A percentile compares a stretch with the other conserved stretches of the same genome.
Conservation (phyloP, 2,329 filamentous ascomycete genomes). For the Aschersonia sp. region DNA sequence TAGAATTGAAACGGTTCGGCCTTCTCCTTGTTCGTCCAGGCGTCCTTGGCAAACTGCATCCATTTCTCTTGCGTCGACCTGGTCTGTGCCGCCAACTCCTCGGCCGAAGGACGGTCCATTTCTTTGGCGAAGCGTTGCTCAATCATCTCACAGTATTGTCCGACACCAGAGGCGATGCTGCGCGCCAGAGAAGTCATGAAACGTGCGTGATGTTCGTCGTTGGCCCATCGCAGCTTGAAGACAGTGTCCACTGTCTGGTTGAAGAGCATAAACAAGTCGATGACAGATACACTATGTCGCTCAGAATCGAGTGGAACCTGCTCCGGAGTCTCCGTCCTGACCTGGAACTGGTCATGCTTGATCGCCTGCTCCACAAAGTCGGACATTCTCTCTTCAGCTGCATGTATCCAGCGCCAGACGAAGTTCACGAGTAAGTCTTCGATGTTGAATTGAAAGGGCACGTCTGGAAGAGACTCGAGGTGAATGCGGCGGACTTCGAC, state of each 20-base stretch:
- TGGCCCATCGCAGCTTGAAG: slow-evolving; percentile 76
- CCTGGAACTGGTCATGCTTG: slow-evolving; percentile 75
- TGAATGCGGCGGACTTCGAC: slow-evolving; percentile 76
- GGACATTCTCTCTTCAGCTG: slow-evolving; percentile 65
- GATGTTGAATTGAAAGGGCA: slow-evolving; percentile 73
- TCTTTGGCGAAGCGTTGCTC: slow-evolving; percentile 77
- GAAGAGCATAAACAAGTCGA: slow-evolving; percentile 89
- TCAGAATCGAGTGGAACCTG: slow-evolving; percentile 61
- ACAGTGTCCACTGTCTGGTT: slow-evolving; percentile 84
- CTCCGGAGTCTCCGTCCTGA: slow-evolving; percentile 49
- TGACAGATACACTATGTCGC: slow-evolving; percentile 81
- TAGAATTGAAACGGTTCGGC: slow-evolving; percentile 96
- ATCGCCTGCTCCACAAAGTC: slow-evolving; percentile 82
- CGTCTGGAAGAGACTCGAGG: slow-evolving; percentile 53
- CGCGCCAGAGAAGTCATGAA: slow-evolving; percentile 94
- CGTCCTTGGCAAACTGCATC: slow-evolving; percentile 85
- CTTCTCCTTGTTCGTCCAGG: slow-evolving; percentile 82
- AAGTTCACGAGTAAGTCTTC: slow-evolving; percentile 72
- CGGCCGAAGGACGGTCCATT: slow-evolving; percentile 82
- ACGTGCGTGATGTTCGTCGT: slow-evolving; percentile 83
- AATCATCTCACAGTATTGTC: slow-evolving; percentile 80
- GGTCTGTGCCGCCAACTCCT: slow-evolving; percentile 64
- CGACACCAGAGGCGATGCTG: slow-evolving; percentile 67
- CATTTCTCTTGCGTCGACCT: slow-evolving; percentile 85
- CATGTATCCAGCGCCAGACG: slow-evolving; percentile 87